These are phyloP conservation scores for Physcomitrium patens DNA, from an alignment of 225 moss, liverwort and hornwort species.

Conservation along the genomic window DNA sequence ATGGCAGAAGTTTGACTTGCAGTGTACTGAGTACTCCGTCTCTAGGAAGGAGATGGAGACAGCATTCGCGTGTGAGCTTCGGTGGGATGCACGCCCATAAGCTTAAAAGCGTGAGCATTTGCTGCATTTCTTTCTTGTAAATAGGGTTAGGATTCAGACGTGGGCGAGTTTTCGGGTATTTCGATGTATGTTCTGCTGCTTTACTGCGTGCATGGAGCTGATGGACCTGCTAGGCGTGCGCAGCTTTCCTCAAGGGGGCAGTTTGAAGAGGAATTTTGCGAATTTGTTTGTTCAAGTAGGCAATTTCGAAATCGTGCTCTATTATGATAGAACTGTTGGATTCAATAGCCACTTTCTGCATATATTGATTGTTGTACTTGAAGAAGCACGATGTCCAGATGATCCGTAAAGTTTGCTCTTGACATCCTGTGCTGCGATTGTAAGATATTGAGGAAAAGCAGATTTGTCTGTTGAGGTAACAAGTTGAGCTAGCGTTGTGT, in stretches of 20 bases:
- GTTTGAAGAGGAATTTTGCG: background rate
- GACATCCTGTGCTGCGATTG: no score
- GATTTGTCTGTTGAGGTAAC: no score
- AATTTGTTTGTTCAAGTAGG: background rate
- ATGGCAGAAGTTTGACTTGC: background rate
- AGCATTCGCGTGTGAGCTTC: background rate
- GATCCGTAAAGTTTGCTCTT: no score
- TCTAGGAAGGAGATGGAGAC: background rate
- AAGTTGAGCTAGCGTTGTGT: no score
- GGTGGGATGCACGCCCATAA: conserved; percentile 19
- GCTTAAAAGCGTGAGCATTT: background rate
- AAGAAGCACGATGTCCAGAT: no score
- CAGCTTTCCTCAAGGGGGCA: background rate
- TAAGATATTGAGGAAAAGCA: no score
- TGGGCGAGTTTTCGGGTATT: no score
- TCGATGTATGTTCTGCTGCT: no score
- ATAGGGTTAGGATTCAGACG: no score
- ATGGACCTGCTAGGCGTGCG: background rate
- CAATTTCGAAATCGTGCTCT: background rate
- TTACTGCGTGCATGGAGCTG: background rate
- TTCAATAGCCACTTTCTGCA: background rate
- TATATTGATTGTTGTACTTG: no score
- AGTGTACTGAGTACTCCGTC: background rate
- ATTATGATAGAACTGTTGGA: background rate
- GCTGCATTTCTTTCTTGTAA: no score